Conservation (phyloP, 2,329 filamentous ascomycete genomes). For the Cercospora sp. region DNA sequence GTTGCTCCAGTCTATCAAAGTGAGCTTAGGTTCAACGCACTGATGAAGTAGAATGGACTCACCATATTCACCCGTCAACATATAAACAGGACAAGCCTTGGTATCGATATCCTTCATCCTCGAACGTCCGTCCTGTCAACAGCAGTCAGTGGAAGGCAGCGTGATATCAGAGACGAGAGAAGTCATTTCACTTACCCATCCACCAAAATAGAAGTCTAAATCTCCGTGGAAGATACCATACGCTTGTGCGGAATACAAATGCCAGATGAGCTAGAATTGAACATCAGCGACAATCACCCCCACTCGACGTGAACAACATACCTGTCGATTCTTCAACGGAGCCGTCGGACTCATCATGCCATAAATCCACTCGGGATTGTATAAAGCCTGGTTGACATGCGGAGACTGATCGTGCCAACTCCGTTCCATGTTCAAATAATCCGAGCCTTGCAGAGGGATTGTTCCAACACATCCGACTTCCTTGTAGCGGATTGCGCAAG, state of each 20-base stretch:
- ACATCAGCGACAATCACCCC: no score
- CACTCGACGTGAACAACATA: background rate
- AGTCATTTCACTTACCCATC: slow-evolving; percentile 36
- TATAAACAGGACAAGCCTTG: slow-evolving; percentile 53
- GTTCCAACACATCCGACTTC: slow-evolving; percentile 51
- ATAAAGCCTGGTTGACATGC: slow-evolving; percentile 51
- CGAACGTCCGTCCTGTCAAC: slow-evolving; percentile 44
- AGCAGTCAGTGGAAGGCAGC: no score
- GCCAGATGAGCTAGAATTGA: slow-evolving; percentile 48
- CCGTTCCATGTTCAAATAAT: slow-evolving; percentile 48
- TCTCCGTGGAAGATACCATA: slow-evolving; percentile 57
- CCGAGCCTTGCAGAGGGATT: slow-evolving; percentile 50
- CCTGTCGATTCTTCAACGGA: slow-evolving; percentile 43
- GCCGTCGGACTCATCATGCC: slow-evolving; percentile 53
- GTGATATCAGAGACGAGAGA: no score
- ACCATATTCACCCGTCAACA: slow-evolving; percentile 53
- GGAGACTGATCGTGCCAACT: slow-evolving; percentile 49
- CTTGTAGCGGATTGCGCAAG: slow-evolving; percentile 49
- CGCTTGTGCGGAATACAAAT: slow-evolving; percentile 52
- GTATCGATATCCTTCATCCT: slow-evolving; percentile 48
- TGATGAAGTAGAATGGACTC: background rate
- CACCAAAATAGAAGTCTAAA: slow-evolving; percentile 55
- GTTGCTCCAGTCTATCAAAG: slow-evolving; percentile 45
- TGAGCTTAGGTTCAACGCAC: no score
- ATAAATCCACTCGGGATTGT: slow-evolving; percentile 51